A percentile compares a stretch with the other conserved stretches of the same genome.
These are phyloP conservation scores for Metschnikowia vanudenii DNA, from an alignment of 805 yeast species.

Conservation along the genomic window DNA sequence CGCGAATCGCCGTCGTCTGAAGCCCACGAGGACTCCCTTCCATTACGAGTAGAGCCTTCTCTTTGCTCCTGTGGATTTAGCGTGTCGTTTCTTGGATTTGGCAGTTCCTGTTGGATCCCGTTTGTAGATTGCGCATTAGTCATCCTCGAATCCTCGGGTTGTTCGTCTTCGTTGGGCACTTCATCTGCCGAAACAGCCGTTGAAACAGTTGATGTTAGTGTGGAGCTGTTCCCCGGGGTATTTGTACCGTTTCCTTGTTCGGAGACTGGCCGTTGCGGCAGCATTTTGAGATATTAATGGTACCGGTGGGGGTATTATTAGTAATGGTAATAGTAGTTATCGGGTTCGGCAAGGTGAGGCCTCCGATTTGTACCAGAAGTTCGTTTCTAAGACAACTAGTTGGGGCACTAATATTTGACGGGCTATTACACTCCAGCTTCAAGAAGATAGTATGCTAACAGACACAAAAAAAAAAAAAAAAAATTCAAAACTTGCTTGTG, in stretches of 20 bases:
- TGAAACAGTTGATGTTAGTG: background rate
- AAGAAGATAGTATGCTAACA: too few relatives aligned
- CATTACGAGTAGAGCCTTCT: too few relatives aligned
- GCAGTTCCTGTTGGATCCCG: background rate
- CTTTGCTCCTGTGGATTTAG: background rate
- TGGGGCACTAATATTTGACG: too few relatives aligned
- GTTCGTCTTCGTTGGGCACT: background rate
- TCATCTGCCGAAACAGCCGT: background rate
- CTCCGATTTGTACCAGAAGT: too few relatives aligned
- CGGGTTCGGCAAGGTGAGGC: too few relatives aligned
- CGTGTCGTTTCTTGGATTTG: background rate
- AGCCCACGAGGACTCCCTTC: background rate
- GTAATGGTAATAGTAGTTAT: too few relatives aligned
- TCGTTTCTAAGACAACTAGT: too few relatives aligned
- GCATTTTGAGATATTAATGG: background rate
- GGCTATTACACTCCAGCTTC: too few relatives aligned
- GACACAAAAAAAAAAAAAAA: background rate
- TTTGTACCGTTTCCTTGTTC: background rate
- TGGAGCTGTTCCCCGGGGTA: background rate
- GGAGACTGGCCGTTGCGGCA: conserved; percentile 4
- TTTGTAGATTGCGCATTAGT: background rate
- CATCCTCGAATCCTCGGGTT: background rate
- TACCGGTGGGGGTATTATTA: background rate
- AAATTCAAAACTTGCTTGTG: background rate
- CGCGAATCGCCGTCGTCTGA: background rate